Conservation (phyloP, 2,329 filamentous ascomycete genomes). For the Stachybotrys echinatus region DNA sequence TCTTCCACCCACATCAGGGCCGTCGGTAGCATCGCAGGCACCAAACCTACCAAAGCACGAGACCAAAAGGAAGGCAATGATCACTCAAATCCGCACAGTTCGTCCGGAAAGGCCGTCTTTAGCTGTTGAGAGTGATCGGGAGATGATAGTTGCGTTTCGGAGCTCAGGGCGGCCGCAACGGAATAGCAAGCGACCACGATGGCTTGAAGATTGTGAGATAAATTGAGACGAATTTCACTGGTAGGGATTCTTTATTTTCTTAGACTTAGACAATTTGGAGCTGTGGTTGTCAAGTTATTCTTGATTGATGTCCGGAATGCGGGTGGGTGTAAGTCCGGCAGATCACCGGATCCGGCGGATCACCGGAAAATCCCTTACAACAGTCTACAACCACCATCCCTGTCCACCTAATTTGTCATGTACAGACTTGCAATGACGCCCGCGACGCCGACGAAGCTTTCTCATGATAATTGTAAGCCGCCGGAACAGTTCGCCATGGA, state of each 20-base stretch:
- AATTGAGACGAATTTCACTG: conserved; percentile 1
- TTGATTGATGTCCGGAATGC: conserved; percentile 1
- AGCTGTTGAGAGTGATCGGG: neutral
- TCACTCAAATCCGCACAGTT: conserved; percentile 1
- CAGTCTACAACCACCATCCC: too few relatives aligned
- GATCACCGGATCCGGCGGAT: neutral
- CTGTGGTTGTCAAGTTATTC: neutral
- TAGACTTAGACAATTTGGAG: neutral
- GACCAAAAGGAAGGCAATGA: neutral
- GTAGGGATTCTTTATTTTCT: neutral
- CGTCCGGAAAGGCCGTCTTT: neutral
- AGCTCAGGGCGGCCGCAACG: neutral
- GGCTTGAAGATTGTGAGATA: neutral
- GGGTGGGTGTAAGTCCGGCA: neutral
- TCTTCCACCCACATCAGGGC: neutral
- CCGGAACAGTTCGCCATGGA: too few relatives aligned
- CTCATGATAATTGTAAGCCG: too few relatives aligned
- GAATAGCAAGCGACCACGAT: neutral
- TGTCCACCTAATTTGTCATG: too few relatives aligned
- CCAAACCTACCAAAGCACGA: neutral
- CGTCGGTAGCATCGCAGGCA: neutral
- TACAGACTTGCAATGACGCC: too few relatives aligned
- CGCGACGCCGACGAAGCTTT: too few relatives aligned
- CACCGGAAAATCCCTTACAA: neutral
- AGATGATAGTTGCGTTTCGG: neutral